phyloP scores from a whole-genome alignment of 148 eudicot species.

The Drosera capensis region DNA sequence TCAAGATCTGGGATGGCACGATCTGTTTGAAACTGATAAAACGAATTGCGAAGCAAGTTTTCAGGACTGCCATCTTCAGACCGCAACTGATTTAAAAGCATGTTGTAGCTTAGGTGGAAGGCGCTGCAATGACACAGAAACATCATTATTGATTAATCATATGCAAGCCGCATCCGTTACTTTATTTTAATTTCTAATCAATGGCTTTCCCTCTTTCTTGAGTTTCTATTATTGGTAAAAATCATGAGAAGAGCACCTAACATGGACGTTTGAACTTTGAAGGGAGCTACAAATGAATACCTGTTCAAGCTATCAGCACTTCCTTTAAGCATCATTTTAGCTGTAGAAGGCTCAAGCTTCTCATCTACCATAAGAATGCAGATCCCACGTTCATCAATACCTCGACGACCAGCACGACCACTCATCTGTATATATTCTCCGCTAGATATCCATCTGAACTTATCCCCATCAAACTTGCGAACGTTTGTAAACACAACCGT shows the following conservation, averaged over 20 bases:
- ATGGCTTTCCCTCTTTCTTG: no score
- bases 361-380: conserved; percentile 99
- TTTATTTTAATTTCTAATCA: no score
- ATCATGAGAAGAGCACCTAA: background rate
- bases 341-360: conserved; percentile 96
- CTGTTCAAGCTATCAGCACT: conserved; percentile 95
- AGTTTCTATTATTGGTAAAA: background rate
- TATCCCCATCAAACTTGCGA: conserved; percentile 94
- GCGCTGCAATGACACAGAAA: conserved; percentile 45
- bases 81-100: conserved; percentile 88
- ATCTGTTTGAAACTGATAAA: conserved; percentile 91
- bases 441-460: conserved; percentile 94
- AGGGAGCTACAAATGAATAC: conserved; percentile 14
- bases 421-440: conserved; percentile 99
- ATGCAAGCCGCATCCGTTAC: background rate
- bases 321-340: conserved; percentile 90
- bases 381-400: conserved; percentile 95
- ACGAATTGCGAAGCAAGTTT: conserved; percentile 91
- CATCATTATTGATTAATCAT: background rate
- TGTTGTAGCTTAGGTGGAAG: conserved; percentile 94
- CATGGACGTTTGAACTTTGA: background rate
- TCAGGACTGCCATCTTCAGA: conserved; percentile 95
- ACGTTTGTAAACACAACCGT: conserved; percentile 96
- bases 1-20: conserved; percentile 85
- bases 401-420: conserved; percentile 99